phyloP scores from a whole-genome alignment of 257 asterid genomes.

The Penstemon newberryi region DNA sequence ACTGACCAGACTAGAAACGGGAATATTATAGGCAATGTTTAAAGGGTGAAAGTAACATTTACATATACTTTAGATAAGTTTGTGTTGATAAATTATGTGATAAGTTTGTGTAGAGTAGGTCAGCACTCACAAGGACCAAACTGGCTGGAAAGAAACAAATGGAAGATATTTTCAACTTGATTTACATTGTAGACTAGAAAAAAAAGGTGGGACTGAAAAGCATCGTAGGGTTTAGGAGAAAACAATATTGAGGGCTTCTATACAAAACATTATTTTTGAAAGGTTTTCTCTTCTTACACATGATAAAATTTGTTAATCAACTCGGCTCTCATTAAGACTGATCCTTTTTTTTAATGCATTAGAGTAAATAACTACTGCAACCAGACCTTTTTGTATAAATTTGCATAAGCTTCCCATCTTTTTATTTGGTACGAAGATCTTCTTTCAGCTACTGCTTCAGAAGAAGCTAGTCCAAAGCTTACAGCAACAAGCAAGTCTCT shows the following conservation, averaged over 20 bases:
- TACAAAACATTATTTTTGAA: background rate
- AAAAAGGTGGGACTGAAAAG: too few relatives aligned
- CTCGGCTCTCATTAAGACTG: constrained; percentile 9
- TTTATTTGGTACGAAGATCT: constrained; percentile 71
- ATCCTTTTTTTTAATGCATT: constrained; percentile 17
- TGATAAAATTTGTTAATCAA: background rate
- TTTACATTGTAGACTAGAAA: too few relatives aligned
- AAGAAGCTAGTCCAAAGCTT: constrained; percentile 77
- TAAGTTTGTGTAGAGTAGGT: too few relatives aligned
- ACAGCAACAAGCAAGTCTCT: constrained; percentile 96
- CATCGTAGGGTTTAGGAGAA: constrained; percentile 12
- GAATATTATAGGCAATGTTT: background rate
- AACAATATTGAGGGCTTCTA: constrained; percentile 8
- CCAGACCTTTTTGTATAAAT: constrained; percentile 77
- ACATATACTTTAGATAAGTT: too few relatives aligned
- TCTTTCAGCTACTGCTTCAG: constrained; percentile 87
- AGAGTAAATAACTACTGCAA: constrained; percentile 3
- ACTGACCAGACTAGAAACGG: background rate
- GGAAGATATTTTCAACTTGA: too few relatives aligned
- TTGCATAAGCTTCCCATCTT: constrained; percentile 94
- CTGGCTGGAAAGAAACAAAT: too few relatives aligned
- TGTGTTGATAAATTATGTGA: too few relatives aligned
- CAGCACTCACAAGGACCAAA: too few relatives aligned
- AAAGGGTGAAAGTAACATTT: too few relatives aligned
- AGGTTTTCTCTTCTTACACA: background rate